These are phyloP conservation scores for Trichophyton benhamiae DNA, from an alignment of 2,329 filamentous ascomycete species.

Conservation along the genomic window DNA sequence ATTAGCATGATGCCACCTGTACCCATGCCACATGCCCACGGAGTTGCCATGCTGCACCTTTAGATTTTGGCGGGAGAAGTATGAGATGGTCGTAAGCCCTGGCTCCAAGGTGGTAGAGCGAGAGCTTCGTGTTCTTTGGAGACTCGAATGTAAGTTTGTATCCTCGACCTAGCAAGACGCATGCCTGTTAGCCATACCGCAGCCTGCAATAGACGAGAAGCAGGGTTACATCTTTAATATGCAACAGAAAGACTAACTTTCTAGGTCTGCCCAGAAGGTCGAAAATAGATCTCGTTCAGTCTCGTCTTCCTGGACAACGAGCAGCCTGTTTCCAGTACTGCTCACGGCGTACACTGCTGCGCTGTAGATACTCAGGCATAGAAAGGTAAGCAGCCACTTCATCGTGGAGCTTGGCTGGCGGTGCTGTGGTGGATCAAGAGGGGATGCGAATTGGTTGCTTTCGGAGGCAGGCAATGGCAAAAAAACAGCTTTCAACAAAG, in stretches of 20 bases:
- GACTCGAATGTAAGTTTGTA: slow-evolving; percentile 72
- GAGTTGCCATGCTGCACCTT: slow-evolving; percentile 46
- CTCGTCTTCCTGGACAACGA: slow-evolving; percentile 76
- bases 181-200: slow-evolving; percentile 9
- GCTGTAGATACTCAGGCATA: slow-evolving; percentile 49
- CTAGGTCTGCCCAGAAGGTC: slow-evolving; percentile 49
- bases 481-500: slow-evolving; percentile 5
- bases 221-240: neutral
- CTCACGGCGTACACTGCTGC: slow-evolving; percentile 54
- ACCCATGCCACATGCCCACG: neutral
- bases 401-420: slow-evolving; percentile 38
- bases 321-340: slow-evolving; percentile 62
- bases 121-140: slow-evolving; percentile 64
- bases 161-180: slow-evolving; percentile 53
- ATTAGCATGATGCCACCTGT: neutral
- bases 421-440: slow-evolving; percentile 22
- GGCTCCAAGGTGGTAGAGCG: slow-evolving; percentile 75
- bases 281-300: slow-evolving; percentile 72
- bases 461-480: slow-evolving; percentile 5
- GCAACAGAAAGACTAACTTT: slow-evolving; percentile 25
- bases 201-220: neutral
- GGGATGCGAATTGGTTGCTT: slow-evolving; percentile 9
- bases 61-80: slow-evolving; percentile 77
- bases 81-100: slow-evolving; percentile 83
- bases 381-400: slow-evolving; percentile 61